A percentile compares a stretch with the other conserved stretches of the same genome.
Evolutionary conservation across 2,329 filamentous ascomycete genomes (phyloP).

Genomic region (Aspergillus thermomutatus): DNA sequence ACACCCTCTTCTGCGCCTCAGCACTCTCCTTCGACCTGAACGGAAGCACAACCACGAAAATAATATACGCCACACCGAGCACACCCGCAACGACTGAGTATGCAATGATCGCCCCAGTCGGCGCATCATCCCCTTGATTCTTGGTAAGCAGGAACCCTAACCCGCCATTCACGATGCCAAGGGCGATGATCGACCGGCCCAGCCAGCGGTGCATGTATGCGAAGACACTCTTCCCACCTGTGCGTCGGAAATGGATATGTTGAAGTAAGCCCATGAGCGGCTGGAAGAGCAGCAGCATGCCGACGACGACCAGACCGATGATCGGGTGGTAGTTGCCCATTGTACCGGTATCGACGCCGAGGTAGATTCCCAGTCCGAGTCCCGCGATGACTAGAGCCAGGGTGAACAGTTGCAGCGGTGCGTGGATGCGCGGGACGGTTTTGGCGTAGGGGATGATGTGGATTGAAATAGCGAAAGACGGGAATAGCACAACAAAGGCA

Average conservation of each 20-base stretch:
- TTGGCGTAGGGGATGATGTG: constrained; percentile 38
- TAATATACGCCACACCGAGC: constrained; percentile 44
- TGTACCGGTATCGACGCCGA: constrained; percentile 41
- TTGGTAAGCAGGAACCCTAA: constrained; percentile 49
- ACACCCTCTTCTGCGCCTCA: not conserved
- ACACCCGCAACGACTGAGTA: constrained; percentile 51
- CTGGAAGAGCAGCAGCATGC: constrained; percentile 54
- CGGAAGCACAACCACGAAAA: constrained; percentile 3
- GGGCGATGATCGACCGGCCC: constrained; percentile 48
- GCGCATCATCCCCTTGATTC: constrained; percentile 35
- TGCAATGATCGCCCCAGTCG: constrained; percentile 39
- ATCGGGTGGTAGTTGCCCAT: constrained; percentile 47
- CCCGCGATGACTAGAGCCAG: constrained; percentile 48
- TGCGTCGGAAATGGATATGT: constrained; percentile 49
- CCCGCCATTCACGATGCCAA: constrained; percentile 58
- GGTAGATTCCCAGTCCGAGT: constrained; percentile 50
- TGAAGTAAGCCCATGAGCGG: constrained; percentile 52
- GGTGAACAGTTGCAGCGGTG: constrained; percentile 47
- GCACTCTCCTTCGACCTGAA: not conserved
- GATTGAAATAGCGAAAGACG: constrained; percentile 30
- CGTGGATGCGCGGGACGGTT: constrained; percentile 41
- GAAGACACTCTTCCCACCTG: constrained; percentile 43
- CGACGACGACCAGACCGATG: constrained; percentile 53
- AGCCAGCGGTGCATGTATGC: constrained; percentile 55
- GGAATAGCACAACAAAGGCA: constrained; percentile 41